Conservation (phyloP, 2,329 filamentous ascomycete genomes). For the Eutypella sp. region DNA sequence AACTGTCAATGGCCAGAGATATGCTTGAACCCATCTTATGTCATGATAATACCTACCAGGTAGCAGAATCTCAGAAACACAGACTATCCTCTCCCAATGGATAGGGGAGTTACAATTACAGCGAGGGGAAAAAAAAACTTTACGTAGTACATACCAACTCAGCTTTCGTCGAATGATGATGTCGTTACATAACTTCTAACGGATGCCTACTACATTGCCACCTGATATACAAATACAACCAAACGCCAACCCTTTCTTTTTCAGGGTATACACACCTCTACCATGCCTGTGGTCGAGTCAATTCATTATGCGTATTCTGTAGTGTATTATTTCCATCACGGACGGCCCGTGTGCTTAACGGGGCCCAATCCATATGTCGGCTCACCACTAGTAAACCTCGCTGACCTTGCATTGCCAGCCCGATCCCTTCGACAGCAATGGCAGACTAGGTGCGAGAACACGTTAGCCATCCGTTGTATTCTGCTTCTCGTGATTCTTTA, state of each 20-base stretch:
- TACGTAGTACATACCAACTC: too few species aligned
- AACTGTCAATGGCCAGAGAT: too few species aligned
- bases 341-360: slow-evolving; percentile 3
- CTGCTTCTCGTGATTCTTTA: neutral
- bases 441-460: slow-evolving; percentile 54
- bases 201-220: neutral
- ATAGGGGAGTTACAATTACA: too few species aligned
- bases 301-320: neutral
- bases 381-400: slow-evolving; percentile 54
- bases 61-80: too few species aligned
- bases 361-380: neutral
- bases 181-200: neutral
- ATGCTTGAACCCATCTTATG: too few species aligned
- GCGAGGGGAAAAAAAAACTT: too few species aligned
- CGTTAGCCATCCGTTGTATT: slow-evolving; percentile 30
- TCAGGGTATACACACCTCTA: neutral
- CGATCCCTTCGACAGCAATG: slow-evolving; percentile 72
- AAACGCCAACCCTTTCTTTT: slow-evolving; percentile 4
- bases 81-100: too few species aligned
- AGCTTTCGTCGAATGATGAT: neutral
- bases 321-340: slow-evolving; percentile 4
- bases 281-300: neutral
- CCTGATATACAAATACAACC: slow-evolving; percentile 3
- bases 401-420: slow-evolving; percentile 88
- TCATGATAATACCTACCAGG: too few species aligned